Evolutionary conservation across 805 yeast genomes (phyloP).

Genomic region (Metschnikowia amazonensis): DNA sequence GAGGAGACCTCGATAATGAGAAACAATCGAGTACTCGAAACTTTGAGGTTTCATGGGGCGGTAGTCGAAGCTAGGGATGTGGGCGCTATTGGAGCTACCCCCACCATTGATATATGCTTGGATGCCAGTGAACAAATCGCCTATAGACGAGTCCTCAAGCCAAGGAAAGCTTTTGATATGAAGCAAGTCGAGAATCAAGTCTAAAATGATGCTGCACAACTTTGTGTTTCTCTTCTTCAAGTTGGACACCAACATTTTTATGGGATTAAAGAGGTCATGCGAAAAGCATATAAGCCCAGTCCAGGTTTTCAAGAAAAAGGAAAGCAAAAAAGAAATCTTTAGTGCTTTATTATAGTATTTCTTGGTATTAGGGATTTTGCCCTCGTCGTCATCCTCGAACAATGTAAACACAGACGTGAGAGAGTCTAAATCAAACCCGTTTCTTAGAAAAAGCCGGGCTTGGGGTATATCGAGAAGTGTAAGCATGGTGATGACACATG

Average conservation of each 20-base stretch:
- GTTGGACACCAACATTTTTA: slow-evolving; percentile 58
- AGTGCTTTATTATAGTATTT: slow-evolving; percentile 42
- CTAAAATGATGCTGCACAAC: slow-evolving; percentile 61
- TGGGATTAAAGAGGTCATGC: slow-evolving; percentile 49
- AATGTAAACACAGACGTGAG: slow-evolving; percentile 73
- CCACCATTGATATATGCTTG: slow-evolving; percentile 17
- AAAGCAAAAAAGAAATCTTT: slow-evolving; percentile 54
- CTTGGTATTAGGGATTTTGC: slow-evolving; percentile 8
- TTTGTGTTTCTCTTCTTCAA: slow-evolving; percentile 54
- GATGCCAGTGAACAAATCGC: slow-evolving; percentile 13
- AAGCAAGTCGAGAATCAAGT: slow-evolving; percentile 65
- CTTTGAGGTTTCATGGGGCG: slow-evolving; percentile 24
- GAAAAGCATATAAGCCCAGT: slow-evolving; percentile 70
- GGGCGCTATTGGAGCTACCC: slow-evolving; percentile 9
- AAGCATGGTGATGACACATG: slow-evolving; percentile 43
- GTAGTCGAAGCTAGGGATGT: slow-evolving; percentile 14
- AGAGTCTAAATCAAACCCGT: slow-evolving; percentile 59
- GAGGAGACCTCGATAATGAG: slow-evolving; percentile 66
- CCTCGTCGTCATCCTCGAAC: slow-evolving; percentile 31
- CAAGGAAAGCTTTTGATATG: slow-evolving; percentile 58
- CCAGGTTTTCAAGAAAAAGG: slow-evolving; percentile 64
- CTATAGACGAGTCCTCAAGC: slow-evolving; percentile 25
- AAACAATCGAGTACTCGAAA: slow-evolving; percentile 42
- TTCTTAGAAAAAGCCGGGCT: slow-evolving; percentile 50
- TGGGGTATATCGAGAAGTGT: slow-evolving; percentile 56